A percentile compares a stretch with the other conserved stretches of the same genome.
phyloP scores from a whole-genome alignment of 495 filamentous ascomycete species.

The Penicillium desertorum region DNA sequence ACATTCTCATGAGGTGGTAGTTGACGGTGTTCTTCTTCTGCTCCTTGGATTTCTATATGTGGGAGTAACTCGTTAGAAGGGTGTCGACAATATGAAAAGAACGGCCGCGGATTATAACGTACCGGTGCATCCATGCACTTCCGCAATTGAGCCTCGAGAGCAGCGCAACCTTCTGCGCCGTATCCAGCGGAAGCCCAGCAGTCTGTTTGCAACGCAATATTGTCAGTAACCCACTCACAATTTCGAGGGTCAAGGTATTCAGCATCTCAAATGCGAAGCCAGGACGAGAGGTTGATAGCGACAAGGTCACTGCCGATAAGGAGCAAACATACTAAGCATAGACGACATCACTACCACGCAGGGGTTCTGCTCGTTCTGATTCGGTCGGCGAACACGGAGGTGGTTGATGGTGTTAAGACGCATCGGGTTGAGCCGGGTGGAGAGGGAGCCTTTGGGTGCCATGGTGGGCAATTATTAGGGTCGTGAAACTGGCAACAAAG shows the following conservation, averaged over 20 bases:
- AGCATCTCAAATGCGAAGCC: background rate
- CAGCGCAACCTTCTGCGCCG: constrained; percentile 68
- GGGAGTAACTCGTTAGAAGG: constrained; percentile 19
- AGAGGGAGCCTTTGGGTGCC: constrained; percentile 49
- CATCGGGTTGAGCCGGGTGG: constrained; percentile 59
- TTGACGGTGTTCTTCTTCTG: constrained; percentile 85
- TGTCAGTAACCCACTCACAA: constrained; percentile 6
- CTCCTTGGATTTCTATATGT: constrained; percentile 58
- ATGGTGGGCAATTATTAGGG: constrained; percentile 31
- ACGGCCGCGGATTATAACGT: constrained; percentile 16
- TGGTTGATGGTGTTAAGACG: constrained; percentile 83
- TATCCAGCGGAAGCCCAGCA: constrained; percentile 94
- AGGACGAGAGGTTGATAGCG: background rate
- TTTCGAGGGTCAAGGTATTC: background rate
- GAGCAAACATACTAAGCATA: constrained; percentile 72
- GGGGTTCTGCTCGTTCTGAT: constrained; percentile 70
- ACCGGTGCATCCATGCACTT: constrained; percentile 93
- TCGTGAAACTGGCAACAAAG: constrained; percentile 34
- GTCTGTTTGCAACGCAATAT: constrained; percentile 49
- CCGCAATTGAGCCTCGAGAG: constrained; percentile 75
- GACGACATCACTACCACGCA: constrained; percentile 83
- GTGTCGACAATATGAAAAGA: background rate
- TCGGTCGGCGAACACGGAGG: constrained; percentile 81
- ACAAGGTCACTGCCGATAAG: background rate
- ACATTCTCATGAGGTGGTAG: constrained; percentile 86